Evolutionary conservation across 306 rosid genomes (phyloP), one percentile per base, ranked within the genome.

Genomic region (Malus sylvestris): DNA sequence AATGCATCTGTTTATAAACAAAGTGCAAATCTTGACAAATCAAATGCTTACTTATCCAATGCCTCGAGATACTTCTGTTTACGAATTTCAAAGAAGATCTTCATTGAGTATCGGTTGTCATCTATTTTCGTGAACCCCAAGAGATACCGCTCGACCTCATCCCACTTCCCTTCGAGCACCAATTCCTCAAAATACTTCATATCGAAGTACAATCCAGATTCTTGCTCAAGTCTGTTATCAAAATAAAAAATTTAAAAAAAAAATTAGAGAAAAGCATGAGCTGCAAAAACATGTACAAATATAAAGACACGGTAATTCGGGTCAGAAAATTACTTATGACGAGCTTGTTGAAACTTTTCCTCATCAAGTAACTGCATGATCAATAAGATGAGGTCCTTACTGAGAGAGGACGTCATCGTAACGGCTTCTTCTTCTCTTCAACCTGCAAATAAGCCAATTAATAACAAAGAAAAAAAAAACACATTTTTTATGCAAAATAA

Each of bases 31-130:
- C 30, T 22, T 30, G n/a, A 63, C 23, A 30, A 74, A 44, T 57
- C 38, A 22, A 63, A 33, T 72, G 52, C 92, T 86, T 88, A 95
- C 97, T 81, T 89, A 82, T 95, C 97, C 55, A 95, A 85, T 38
- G 97, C 97, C 82, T 90, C 97, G 7, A 95, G 92, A 74, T 95
- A 95, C 77, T 95, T 95, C 84, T 92, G 98, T 89, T 95, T 95
- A 71, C 95, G 88, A 81, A 95, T 89, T 87, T 95, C 98, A n/a
- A 95, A 95, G 84, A 89, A 92, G 23, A 95, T 89, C 88, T 95
- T 95, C 97, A 92, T 90, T 4, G 98, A 95, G 72, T 90, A 88
- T 18, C 97, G 89, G 79, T 94, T 92, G 70, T 94, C 98, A 83
- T 89, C 97, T 53, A 92, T 86, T 81, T 83, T 89, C 1, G 97